These are phyloP conservation scores for Rhazya stricta DNA, from an alignment of 257 asterid genomes.

Conservation along the genomic window DNA sequence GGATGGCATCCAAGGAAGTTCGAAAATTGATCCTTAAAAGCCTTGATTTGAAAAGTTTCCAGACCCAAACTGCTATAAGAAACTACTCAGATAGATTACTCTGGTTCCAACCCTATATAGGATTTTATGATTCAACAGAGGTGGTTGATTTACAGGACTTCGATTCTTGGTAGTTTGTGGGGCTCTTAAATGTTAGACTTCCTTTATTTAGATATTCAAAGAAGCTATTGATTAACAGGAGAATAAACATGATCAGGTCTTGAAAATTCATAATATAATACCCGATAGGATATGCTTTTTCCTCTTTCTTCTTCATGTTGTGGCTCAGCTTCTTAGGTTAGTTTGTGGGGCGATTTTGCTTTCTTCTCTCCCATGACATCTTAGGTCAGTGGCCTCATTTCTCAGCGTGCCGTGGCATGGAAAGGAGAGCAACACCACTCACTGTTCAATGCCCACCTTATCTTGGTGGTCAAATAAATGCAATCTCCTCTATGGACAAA, in stretches of 20 bases:
- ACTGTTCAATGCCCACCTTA: conserved; percentile 21
- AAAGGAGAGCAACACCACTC: conserved; percentile 41
- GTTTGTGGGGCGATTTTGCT: conserved; percentile 27
- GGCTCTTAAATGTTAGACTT: background rate
- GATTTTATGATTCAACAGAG: background rate
- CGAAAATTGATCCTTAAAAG: background rate
- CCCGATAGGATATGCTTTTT: background rate
- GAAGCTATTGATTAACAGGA: background rate
- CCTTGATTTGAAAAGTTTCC: background rate
- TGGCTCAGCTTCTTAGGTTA: conserved; percentile 23
- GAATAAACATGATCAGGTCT: background rate
- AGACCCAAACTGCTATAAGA: background rate
- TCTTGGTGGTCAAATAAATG: conserved; percentile 11
- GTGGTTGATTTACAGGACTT: background rate
- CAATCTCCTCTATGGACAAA: conserved; percentile 5
- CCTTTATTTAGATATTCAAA: background rate
- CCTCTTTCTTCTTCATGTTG: background rate
- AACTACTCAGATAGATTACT: background rate
- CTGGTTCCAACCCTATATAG: background rate
- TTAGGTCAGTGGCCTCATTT: conserved; percentile 36
- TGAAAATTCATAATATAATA: conserved; percentile 2
- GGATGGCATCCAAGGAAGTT: background rate
- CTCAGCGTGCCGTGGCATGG: conserved; percentile 46
- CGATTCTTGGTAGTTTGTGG: background rate
- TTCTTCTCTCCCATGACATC: conserved; percentile 25